phyloP scores from a whole-genome alignment of 1,139 yeast genomes.

The Saccharomyces uvarum region DNA sequence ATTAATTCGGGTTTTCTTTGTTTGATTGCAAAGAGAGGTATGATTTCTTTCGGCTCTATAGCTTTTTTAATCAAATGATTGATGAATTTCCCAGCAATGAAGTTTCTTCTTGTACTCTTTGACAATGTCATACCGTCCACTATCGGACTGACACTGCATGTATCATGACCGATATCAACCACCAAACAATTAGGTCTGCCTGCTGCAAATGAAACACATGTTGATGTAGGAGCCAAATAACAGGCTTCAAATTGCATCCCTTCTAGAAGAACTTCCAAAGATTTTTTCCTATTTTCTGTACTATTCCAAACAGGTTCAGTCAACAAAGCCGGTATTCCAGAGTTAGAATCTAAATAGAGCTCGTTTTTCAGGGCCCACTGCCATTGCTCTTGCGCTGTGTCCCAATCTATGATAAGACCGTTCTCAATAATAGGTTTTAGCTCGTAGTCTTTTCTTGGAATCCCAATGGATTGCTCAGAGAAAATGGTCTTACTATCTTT shows the following conservation, averaged over 20 bases:
- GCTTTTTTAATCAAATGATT: slow-evolving; percentile 22
- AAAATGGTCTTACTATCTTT: slow-evolving; percentile 30
- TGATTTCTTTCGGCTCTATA: slow-evolving; percentile 25
- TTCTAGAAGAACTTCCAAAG: slow-evolving; percentile 73
- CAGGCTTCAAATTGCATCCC: slow-evolving; percentile 74
- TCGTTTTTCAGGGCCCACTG: slow-evolving; percentile 40
- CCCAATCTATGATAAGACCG: slow-evolving; percentile 64
- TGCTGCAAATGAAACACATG: slow-evolving; percentile 85
- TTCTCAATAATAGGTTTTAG: slow-evolving; percentile 54
- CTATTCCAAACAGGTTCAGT: slow-evolving; percentile 55
- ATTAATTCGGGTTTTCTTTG: slow-evolving; percentile 27
- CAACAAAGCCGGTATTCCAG: slow-evolving; percentile 35
- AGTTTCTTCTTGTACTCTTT: slow-evolving; percentile 61
- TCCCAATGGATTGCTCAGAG: slow-evolving; percentile 50
- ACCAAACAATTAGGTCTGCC: slow-evolving; percentile 92
- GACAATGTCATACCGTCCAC: slow-evolving; percentile 84
- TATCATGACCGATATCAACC: slow-evolving; percentile 86
- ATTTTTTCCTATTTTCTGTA: slow-evolving; percentile 55
- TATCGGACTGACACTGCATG: slow-evolving; percentile 81
- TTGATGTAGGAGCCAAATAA: slow-evolving; percentile 76
- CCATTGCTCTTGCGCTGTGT: slow-evolving; percentile 63
- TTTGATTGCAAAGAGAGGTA: slow-evolving; percentile 29
- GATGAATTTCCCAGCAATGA: slow-evolving; percentile 56
- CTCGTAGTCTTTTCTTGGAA: slow-evolving; percentile 47
- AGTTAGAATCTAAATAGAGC: slow-evolving; percentile 23